A percentile compares a stretch with the other conserved stretches of the same genome.
These are phyloP conservation scores for Neohortaea acidophila DNA, from an alignment of 495 filamentous ascomycete species.

Conservation along the genomic window DNA sequence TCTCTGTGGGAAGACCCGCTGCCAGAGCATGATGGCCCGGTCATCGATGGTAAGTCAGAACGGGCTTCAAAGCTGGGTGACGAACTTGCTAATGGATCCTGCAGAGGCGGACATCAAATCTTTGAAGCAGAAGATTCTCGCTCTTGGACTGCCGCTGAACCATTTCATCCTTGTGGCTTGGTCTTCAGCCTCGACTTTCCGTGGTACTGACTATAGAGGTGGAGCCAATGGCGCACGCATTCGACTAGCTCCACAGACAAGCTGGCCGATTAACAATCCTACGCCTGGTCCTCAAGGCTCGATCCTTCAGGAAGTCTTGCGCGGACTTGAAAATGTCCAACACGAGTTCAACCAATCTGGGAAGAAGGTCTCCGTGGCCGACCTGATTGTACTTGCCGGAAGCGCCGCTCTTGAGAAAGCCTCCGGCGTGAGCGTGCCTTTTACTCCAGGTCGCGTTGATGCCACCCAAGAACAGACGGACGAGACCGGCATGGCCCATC, in stretches of 20 bases:
- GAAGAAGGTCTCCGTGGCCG: constrained; percentile 55
- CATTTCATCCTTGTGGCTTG: too few species aligned
- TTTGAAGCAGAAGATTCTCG: too few species aligned
- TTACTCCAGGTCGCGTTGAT: constrained; percentile 19
- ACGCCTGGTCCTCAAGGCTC: too few species aligned
- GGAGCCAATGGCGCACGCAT: constrained; percentile 60
- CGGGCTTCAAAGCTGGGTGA: too few species aligned
- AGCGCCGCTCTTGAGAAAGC: constrained; percentile 19
- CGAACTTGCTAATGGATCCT: too few species aligned
- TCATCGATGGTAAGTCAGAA: too few species aligned
- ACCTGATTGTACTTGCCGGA: constrained; percentile 53
- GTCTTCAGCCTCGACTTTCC: too few species aligned
- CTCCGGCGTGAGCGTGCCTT: constrained; percentile 14
- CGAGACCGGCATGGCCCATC: constrained; percentile 39
- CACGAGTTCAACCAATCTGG: constrained; percentile 40
- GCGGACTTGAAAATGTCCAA: constrained; percentile 43
- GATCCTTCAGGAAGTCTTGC: constrained; percentile 41
- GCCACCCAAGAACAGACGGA: constrained; percentile 49
- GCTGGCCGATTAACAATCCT: constrained; percentile 54
- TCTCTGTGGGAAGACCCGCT: too few species aligned
- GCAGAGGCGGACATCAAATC: too few species aligned
- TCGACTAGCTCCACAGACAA: constrained; percentile 46
- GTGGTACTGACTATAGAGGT: constrained; percentile 55
- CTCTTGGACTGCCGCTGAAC: too few species aligned
- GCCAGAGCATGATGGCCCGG: too few species aligned